Percentiles rank a stretch among this genome's conserved stretches.
Conservation (phyloP, 1,284 basidiomycete species). For the Sporisorium iseilematis-ciliati region DNA sequence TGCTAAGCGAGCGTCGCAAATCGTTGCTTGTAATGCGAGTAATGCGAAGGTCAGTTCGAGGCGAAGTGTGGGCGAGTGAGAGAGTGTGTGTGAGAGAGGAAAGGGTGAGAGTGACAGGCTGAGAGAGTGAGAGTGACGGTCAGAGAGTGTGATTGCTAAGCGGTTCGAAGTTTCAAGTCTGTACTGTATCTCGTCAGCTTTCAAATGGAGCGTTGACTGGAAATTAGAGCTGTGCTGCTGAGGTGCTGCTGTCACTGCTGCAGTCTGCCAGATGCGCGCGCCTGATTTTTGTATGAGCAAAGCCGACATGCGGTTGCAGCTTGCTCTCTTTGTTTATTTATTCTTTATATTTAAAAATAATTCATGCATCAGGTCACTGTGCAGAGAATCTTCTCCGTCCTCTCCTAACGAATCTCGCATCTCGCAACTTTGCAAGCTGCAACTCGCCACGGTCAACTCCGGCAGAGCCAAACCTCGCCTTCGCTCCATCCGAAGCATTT, state of each 20-base stretch:
- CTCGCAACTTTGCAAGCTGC: background rate
- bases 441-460: background rate
- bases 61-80: background rate
- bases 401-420: too few species aligned
- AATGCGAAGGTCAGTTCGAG: too few species aligned
- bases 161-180: background rate
- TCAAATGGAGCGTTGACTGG: background rate
- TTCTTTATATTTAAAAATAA: background rate
- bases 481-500: background rate
- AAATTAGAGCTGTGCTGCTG: background rate
- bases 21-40: background rate
- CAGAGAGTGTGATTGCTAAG: constrained; percentile 2
- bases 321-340: background rate
- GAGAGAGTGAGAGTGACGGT: background rate
- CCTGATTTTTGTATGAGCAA: constrained; percentile 15
- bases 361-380: constrained; percentile 12
- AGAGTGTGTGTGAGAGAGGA: background rate
- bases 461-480: background rate
- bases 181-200: constrained; percentile 11
- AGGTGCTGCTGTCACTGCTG: background rate
- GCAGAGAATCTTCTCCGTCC: constrained; percentile 1
- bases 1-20: constrained; percentile 28
- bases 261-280: background rate
- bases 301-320: constrained; percentile 19
- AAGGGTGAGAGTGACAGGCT: background rate